These are phyloP conservation scores for Macrotyloma uniflorum DNA, from an alignment of 306 rosid species.

Conservation along the genomic window DNA sequence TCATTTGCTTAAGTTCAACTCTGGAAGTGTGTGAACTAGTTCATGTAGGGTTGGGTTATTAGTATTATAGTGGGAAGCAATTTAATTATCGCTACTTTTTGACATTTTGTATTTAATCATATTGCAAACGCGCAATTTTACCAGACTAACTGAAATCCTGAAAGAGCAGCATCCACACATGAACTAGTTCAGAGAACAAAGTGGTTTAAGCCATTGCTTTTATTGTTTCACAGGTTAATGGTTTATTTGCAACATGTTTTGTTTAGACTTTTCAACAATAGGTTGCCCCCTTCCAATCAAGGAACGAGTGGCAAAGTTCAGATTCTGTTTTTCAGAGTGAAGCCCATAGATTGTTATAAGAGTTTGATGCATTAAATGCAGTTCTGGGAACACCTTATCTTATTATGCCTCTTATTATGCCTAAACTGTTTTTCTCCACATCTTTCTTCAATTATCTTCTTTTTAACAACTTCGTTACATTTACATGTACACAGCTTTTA, in stretches of 20 bases:
- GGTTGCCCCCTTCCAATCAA: neutral
- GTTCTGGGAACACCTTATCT: too few relatives aligned
- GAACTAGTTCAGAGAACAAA: neutral
- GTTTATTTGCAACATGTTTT: neutral
- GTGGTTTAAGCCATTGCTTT: neutral
- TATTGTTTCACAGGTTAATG: neutral
- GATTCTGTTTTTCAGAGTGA: neutral
- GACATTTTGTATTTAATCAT: neutral
- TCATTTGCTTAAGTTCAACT: neutral
- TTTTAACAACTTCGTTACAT: neutral
- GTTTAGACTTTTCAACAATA: neutral
- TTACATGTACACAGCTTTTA: neutral
- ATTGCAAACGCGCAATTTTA: neutral
- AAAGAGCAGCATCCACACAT: neutral
- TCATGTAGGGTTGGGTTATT: slow-evolving; percentile 4
- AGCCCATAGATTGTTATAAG: neutral
- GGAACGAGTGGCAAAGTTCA: neutral
- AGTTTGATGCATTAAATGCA: too few relatives aligned
- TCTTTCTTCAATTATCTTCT: neutral
- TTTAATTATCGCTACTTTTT: neutral
- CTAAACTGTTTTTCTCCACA: neutral
- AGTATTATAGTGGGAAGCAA: neutral
- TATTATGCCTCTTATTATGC: neutral
- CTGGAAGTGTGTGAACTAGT: neutral
- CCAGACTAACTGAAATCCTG: neutral